Base-by-base conservation (phyloP, 805 yeast genomes). In the Spathaspora hagerdaliae region DNA sequence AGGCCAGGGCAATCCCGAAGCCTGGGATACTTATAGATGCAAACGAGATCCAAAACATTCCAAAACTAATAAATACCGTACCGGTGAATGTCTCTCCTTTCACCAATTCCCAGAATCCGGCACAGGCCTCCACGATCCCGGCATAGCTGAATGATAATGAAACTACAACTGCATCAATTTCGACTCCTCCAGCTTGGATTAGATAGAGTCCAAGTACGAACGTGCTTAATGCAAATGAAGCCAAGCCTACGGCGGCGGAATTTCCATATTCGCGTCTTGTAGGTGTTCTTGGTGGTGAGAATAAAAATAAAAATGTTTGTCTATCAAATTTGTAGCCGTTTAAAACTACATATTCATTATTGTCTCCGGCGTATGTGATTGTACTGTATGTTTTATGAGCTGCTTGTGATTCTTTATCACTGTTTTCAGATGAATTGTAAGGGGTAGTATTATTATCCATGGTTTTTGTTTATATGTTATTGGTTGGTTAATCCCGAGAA, bases 261-360 rank as follows among this genome's bases (percentile, higher is more conserved):
- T 75, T 75, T 11, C 69, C 77, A 47, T 63, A 74, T 48, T 66
- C 73, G 5, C 36, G 41, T 54, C 80, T 72, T 39, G 41, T 3
- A 6, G 34, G 11, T 38, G 13, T 19, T n/a, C 19, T n/a, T 11
- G 27, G 6, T 5, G 14, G 27, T 27, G 32, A 14, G 55, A 82
- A 81, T 2, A 87, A 88, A 27, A 67, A 68, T 50, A 79, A 59
- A 50, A 84, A 74, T 45, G 83, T 90, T 29, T 70, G 70, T 44
- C 78, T 73, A 46, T 71, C 68, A 61, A 78, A 75, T 26, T 67
- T 62, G 29, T 61, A 56, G 42, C 69, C 66, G 43, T 73, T 75
- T 38, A 77, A 65, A 44, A 66, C 65, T 35, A 77, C 63, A 49
- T 63, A 61, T 36, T 74, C 71, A 14, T 64, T 64, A 44, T 72